Percentiles rank a stretch among this genome's conserved stretches.
Conservation (phyloP, 1,284 basidiomycete genomes). For the Pseudozyma sp. region DNA sequence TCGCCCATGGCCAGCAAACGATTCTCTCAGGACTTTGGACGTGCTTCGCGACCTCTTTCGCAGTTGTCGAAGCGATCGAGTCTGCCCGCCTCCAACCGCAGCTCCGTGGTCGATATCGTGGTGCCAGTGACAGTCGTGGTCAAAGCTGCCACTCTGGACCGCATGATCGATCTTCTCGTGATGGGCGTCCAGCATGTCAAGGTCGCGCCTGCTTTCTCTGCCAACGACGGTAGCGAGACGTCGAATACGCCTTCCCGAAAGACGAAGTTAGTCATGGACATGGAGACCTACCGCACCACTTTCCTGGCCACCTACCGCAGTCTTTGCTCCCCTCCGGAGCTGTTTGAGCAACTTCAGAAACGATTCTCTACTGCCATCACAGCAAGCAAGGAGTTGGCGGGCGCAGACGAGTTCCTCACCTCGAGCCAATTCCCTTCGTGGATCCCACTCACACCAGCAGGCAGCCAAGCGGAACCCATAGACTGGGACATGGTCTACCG, state of each 20-base stretch:
- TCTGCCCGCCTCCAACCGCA: slow-evolving; percentile 62
- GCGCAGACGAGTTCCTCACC: slow-evolving; percentile 47
- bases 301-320: slow-evolving; percentile 63
- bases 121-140: slow-evolving; percentile 54
- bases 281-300: slow-evolving; percentile 52
- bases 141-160: slow-evolving; percentile 58
- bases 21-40: slow-evolving; percentile 61
- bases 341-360: slow-evolving; percentile 63
- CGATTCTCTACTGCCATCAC: slow-evolving; percentile 62
- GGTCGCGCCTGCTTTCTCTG: slow-evolving; percentile 16
- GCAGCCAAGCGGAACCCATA: slow-evolving; percentile 50
- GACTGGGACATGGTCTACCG: slow-evolving; percentile 60
- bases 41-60: slow-evolving; percentile 54
- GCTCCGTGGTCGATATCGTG: slow-evolving; percentile 55
- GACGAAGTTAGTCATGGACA: slow-evolving; percentile 56
- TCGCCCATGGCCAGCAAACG: slow-evolving; percentile 58
- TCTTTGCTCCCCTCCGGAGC: slow-evolving; percentile 51
- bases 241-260: slow-evolving; percentile 27
- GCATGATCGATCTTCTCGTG: slow-evolving; percentile 65
- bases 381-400: slow-evolving; percentile 61
- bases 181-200: slow-evolving; percentile 63
- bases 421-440: slow-evolving; percentile 64
- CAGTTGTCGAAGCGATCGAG: slow-evolving; percentile 62
- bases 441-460: slow-evolving; percentile 42
- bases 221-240: slow-evolving; percentile 23